phyloP scores from a whole-genome alignment of 2,329 filamentous ascomycete species.

The Alternaria triticina region DNA sequence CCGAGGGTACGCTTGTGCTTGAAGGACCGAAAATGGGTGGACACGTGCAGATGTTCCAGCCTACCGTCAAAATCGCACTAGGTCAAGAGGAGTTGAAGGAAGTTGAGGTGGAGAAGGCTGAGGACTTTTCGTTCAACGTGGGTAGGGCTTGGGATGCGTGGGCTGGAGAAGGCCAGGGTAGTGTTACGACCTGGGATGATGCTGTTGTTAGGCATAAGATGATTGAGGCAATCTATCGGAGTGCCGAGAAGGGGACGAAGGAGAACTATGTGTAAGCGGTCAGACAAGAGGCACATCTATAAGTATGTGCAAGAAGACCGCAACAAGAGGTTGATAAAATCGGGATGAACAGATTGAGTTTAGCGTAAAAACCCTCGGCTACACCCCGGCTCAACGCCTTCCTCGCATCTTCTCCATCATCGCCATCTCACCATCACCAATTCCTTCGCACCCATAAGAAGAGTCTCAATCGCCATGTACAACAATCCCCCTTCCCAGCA shows the following conservation, averaged over 20 bases:
- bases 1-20: conserved; percentile 43
- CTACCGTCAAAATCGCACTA: conserved; percentile 29
- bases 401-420: not conserved
- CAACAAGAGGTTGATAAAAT: not conserved
- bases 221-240: conserved; percentile 46
- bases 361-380: not conserved
- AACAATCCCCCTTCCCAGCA: not conserved
- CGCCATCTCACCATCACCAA: not conserved
- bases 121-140: conserved; percentile 58
- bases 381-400: not conserved
- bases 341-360: not conserved
- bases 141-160: conserved; percentile 64
- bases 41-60: conserved; percentile 54
- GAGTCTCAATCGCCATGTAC: not conserved
- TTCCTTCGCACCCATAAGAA: not conserved
- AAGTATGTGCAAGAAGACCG: not conserved
- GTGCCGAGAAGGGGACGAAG: conserved; percentile 37
- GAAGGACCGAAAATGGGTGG: conserved; percentile 30
- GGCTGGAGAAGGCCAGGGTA: conserved; percentile 46
- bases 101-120: conserved; percentile 59
- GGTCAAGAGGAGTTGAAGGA: conserved; percentile 46
- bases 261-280: conserved; percentile 36
- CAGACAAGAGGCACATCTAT: not conserved
- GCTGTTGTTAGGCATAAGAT: conserved; percentile 45
- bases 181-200: conserved; percentile 42